phyloP scores from a whole-genome alignment of 768 basidiomycete species.

The Daedaleopsis nitida region DNA sequence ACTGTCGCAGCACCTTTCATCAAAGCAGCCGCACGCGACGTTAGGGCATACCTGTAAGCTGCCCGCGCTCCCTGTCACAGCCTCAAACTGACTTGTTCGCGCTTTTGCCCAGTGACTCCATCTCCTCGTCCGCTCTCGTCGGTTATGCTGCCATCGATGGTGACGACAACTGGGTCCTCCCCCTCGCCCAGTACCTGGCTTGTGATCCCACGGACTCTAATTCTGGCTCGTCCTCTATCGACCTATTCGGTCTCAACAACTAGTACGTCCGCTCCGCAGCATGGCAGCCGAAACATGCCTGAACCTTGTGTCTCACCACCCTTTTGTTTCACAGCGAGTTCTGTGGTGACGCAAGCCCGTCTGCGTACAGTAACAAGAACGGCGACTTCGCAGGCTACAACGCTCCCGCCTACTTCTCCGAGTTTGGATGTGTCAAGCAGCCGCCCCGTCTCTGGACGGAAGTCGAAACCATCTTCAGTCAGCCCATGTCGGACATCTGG shows the following conservation, averaged over 20 bases:
- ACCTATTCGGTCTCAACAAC: conserved; percentile 86
- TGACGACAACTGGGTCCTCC: conserved; percentile 56
- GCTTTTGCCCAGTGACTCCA: conserved; percentile 51
- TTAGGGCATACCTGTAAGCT: conserved; percentile 79
- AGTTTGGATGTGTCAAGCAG: conserved; percentile 73
- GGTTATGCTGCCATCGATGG: conserved; percentile 90
- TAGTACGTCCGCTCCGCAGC: conserved; percentile 55
- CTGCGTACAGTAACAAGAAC: conserved; percentile 57
- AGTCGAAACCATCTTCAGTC: conserved; percentile 67
- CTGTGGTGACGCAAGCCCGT: conserved; percentile 69
- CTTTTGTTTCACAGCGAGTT: conserved; percentile 58
- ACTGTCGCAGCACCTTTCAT: conserved; percentile 76
- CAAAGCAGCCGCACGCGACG: conserved; percentile 89
- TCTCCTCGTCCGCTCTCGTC: conserved; percentile 65
- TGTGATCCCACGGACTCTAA: conserved; percentile 63
- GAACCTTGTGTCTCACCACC: conserved; percentile 1
- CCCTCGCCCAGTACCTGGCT: conserved; percentile 76
- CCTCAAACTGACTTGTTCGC: not conserved
- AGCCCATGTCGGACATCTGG: conserved; percentile 76
- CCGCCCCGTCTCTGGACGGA: conserved; percentile 81
- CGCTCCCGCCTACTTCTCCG: conserved; percentile 87
- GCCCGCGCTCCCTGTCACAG: not conserved
- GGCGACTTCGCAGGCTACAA: conserved; percentile 64
- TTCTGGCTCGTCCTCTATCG: conserved; percentile 66
- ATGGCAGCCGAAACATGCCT: not conserved